Percentiles rank a stretch among this genome's conserved stretches.
Evolutionary conservation across 129 eudicot species (phyloP).

Genomic region (Deinandra increscens): DNA sequence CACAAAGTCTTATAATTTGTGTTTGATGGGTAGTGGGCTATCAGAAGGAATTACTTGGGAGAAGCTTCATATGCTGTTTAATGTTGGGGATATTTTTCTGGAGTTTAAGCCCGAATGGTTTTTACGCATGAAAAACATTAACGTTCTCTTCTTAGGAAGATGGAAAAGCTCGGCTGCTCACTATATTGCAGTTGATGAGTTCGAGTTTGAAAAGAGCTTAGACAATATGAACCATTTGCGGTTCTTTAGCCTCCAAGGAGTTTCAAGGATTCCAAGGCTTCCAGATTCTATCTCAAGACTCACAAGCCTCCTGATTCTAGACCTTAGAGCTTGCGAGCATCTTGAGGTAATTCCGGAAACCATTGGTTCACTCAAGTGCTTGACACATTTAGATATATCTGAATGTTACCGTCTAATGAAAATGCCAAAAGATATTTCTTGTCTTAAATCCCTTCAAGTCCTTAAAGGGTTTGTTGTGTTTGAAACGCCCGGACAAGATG

Average conservation of each 20-base stretch:
- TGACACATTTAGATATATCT: slow-evolving; percentile 59
- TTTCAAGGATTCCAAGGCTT: slow-evolving; percentile 42
- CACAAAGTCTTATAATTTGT: slow-evolving; percentile 29
- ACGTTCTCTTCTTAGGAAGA: slow-evolving; percentile 46
- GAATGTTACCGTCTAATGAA: slow-evolving; percentile 49
- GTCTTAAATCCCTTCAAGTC: slow-evolving; percentile 41
- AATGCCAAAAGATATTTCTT: slow-evolving; percentile 42
- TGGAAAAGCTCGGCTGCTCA: slow-evolving; percentile 41
- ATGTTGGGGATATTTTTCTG: slow-evolving; percentile 35
- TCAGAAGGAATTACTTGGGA: slow-evolving; percentile 24
- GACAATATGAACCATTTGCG: slow-evolving; percentile 29
- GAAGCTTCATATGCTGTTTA: slow-evolving; percentile 42
- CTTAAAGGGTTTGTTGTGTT: slow-evolving; percentile 44
- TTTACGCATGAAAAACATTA: slow-evolving; percentile 35
- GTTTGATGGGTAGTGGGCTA: slow-evolving; percentile 42
- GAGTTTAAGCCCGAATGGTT: slow-evolving; percentile 48
- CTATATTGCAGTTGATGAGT: slow-evolving; percentile 46
- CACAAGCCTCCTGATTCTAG: slow-evolving; percentile 37
- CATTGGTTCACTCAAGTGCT: slow-evolving; percentile 42
- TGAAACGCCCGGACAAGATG: neutral
- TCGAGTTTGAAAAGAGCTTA: slow-evolving; percentile 27
- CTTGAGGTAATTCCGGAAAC: slow-evolving; percentile 40
- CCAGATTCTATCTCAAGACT: slow-evolving; percentile 42
- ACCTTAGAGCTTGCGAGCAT: slow-evolving; percentile 55
- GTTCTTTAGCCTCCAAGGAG: slow-evolving; percentile 60